These are phyloP conservation scores for Fusarium bactridioides DNA, from an alignment of 2,329 filamentous ascomycete genomes.

Conservation along the genomic window DNA sequence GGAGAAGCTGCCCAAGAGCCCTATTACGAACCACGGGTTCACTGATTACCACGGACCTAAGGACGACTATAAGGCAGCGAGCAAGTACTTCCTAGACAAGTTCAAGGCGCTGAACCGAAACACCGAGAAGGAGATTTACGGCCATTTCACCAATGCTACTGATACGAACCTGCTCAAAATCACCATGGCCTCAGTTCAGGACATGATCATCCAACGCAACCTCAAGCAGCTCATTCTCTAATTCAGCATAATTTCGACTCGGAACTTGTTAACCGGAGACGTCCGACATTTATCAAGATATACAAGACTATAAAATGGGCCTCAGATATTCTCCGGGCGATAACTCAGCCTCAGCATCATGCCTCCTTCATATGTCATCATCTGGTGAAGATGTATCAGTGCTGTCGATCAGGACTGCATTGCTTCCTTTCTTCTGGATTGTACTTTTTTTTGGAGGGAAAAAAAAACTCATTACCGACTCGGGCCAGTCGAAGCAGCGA, in stretches of 20 bases:
- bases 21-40: constrained; percentile 77
- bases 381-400: background rate
- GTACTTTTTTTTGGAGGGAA: background rate
- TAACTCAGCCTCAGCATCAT: background rate
- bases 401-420: background rate
- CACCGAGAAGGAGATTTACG: constrained; percentile 69
- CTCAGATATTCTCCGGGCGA: background rate
- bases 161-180: constrained; percentile 82
- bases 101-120: constrained; percentile 79
- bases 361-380: background rate
- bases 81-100: constrained; percentile 83
- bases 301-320: background rate
- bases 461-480: background rate
- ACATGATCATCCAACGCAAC: constrained; percentile 88
- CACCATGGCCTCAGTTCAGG: constrained; percentile 85
- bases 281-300: background rate
- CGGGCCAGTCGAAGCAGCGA: background rate
- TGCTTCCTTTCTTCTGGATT: constrained; percentile 1
- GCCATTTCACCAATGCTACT: constrained; percentile 69
- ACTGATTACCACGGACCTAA: constrained; percentile 79
- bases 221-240: constrained; percentile 75
- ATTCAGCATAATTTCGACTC: constrained; percentile 5
- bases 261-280: background rate
- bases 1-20: constrained; percentile 74
- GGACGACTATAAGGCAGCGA: constrained; percentile 76